These are phyloP conservation scores for Daldinia bambusicola DNA, from an alignment of 495 filamentous ascomycete species.

Conservation along the genomic window DNA sequence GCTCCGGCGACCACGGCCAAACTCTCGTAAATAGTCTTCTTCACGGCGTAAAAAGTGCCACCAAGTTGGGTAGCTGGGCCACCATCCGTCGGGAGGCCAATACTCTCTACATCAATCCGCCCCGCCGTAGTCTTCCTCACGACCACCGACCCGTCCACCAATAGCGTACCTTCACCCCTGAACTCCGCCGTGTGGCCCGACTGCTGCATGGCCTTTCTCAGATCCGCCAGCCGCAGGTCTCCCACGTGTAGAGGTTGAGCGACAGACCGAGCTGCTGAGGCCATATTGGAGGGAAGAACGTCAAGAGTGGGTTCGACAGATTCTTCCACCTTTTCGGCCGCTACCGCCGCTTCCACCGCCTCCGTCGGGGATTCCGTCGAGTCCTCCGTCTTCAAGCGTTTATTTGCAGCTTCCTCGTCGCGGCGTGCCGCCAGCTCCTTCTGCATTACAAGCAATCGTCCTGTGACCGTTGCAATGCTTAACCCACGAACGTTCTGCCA, in stretches of 20 bases:
- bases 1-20: constrained; percentile 81
- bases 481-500: constrained; percentile 95
- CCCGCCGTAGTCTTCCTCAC: constrained; percentile 90
- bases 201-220: constrained; percentile 82
- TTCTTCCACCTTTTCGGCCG: constrained; percentile 12
- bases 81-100: constrained; percentile 61
- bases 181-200: constrained; percentile 92
- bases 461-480: constrained; percentile 88
- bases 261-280: constrained; percentile 77
- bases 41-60: constrained; percentile 79
- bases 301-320: constrained; percentile 73
- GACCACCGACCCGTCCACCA: constrained; percentile 87
- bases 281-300: constrained; percentile 77
- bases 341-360: constrained; percentile 13
- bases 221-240: constrained; percentile 87
- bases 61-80: constrained; percentile 53
- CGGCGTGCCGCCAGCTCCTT: constrained; percentile 53
- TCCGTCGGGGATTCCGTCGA: constrained; percentile 38
- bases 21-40: constrained; percentile 83
- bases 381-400: constrained; percentile 73
- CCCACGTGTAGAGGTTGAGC: constrained; percentile 94
- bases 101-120: constrained; percentile 88
- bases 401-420: constrained; percentile 62
- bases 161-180: constrained; percentile 87
- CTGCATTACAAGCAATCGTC: constrained; percentile 58